Evolutionary conservation across 2,329 filamentous ascomycete genomes (phyloP).

Genomic region (Graphiopsis chlorocephala): DNA sequence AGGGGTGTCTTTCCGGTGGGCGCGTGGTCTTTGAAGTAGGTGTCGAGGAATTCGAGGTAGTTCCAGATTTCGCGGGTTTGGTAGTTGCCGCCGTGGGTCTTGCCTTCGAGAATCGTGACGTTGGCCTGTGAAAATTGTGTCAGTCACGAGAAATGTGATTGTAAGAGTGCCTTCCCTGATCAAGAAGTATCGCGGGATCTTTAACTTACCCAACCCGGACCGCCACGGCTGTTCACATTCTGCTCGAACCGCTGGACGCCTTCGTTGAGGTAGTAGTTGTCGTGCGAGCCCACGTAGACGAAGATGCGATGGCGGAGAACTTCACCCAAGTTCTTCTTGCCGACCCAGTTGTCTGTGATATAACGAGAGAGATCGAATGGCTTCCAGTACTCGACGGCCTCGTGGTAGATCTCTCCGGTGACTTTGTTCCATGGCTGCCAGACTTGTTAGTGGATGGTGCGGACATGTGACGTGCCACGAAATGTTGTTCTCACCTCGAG

Average conservation of each 20-base stretch:
- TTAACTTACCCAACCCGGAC: conserved; percentile 28
- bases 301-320: conserved; percentile 34
- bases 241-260: conserved; percentile 38
- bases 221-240: conserved; percentile 33
- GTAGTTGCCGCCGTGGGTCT: conserved; percentile 37
- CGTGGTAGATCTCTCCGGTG: conserved; percentile 38
- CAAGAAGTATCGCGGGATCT: neutral
- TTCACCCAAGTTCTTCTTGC: conserved; percentile 33
- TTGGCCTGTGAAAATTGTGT: conserved; percentile 27
- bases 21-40: conserved; percentile 34
- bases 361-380: conserved; percentile 37
- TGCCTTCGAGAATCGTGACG: conserved; percentile 33
- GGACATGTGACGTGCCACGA: neutral
- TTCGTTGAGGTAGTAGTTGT: conserved; percentile 39
- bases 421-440: conserved; percentile 38
- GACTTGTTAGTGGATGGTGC: neutral
- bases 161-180: neutral
- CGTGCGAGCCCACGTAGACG: conserved; percentile 37
- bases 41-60: conserved; percentile 35
- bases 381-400: conserved; percentile 39
- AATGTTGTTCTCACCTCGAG: conserved; percentile 26
- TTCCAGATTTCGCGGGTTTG: conserved; percentile 33
- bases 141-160: neutral
- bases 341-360: conserved; percentile 35
- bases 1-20: conserved; percentile 34